Conservation (phyloP, 768 basidiomycete genomes). For the Vishniacozyma victoriae region DNA sequence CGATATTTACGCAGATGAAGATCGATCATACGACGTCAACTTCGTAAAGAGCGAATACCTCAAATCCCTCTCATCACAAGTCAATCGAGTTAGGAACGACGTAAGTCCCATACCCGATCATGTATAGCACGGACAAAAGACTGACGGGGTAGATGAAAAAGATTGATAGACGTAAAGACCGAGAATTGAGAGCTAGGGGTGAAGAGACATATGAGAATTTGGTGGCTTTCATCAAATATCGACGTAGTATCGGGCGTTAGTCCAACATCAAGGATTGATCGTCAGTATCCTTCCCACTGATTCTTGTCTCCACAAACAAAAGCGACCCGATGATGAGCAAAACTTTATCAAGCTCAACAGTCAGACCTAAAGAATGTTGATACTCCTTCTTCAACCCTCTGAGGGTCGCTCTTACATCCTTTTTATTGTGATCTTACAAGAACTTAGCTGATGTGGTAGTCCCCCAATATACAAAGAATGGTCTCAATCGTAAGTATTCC, state of each 20-base stretch:
- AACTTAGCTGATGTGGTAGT: neutral
- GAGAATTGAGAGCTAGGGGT: slow-evolving; percentile 42
- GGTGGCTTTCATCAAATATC: slow-evolving; percentile 49
- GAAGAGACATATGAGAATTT: slow-evolving; percentile 50
- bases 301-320: neutral
- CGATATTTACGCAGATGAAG: slow-evolving; percentile 90
- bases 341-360: no score
- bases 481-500: neutral
- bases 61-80: slow-evolving; percentile 26
- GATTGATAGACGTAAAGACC: slow-evolving; percentile 48
- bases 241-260: slow-evolving; percentile 29
- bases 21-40: slow-evolving; percentile 61
- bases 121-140: neutral
- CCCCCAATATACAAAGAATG: neutral
- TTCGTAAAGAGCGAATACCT: slow-evolving; percentile 43
- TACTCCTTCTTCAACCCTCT: no score
- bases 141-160: slow-evolving; percentile 37
- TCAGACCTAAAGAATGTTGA: no score
- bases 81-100: slow-evolving; percentile 41
- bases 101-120: slow-evolving; percentile 30
- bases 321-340: no score
- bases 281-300: no score
- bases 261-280: neutral
- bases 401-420: no score
- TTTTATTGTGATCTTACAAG: no score